Evolutionary conservation across 2,329 filamentous ascomycete genomes (phyloP).

Genomic region (Pseudogymnoascus sp.): DNA sequence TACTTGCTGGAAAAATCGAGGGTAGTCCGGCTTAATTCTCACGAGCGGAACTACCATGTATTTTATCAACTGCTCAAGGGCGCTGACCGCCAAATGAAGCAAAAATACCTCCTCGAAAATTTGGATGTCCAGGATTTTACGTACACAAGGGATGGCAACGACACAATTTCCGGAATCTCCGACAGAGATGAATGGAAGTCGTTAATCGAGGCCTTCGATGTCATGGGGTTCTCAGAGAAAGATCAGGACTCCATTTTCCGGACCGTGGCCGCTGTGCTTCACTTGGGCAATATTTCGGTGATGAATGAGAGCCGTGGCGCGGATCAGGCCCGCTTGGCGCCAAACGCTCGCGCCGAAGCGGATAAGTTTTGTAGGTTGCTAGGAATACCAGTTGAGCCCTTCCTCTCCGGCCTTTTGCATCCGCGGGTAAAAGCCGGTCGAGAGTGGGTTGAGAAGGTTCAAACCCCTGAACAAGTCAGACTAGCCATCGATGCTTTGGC

Average conservation of each 20-base stretch:
- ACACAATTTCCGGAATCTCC: slow-evolving; percentile 82
- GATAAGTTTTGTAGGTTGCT: slow-evolving; percentile 74
- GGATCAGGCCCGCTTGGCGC: slow-evolving; percentile 77
- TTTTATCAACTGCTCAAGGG: slow-evolving; percentile 94
- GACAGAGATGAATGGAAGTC: slow-evolving; percentile 85
- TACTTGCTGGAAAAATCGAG: slow-evolving; percentile 97
- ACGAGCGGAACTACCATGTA: slow-evolving; percentile 92
- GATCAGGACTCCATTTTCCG: slow-evolving; percentile 78
- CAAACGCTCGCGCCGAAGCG: slow-evolving; percentile 66
- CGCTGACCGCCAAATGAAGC: slow-evolving; percentile 63
- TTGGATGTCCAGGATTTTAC: slow-evolving; percentile 78
- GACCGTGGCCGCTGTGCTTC: slow-evolving; percentile 83
- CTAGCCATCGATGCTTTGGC: slow-evolving; percentile 82
- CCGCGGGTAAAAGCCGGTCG: slow-evolving; percentile 90
- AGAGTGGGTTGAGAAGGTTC: slow-evolving; percentile 98
- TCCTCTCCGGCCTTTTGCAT: slow-evolving; percentile 80
- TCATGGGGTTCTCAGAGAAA: slow-evolving; percentile 86
- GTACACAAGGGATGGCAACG: slow-evolving; percentile 86
- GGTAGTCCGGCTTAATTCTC: slow-evolving; percentile 77
- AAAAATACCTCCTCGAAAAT: slow-evolving; percentile 66
- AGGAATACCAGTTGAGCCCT: slow-evolving; percentile 75
- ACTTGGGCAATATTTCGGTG: slow-evolving; percentile 85
- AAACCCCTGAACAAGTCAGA: slow-evolving; percentile 92
- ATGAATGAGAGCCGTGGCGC: slow-evolving; percentile 83
- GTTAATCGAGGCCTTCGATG: slow-evolving; percentile 81